Conservation (phyloP, 768 basidiomycete species). For the Amanita exitialis region DNA sequence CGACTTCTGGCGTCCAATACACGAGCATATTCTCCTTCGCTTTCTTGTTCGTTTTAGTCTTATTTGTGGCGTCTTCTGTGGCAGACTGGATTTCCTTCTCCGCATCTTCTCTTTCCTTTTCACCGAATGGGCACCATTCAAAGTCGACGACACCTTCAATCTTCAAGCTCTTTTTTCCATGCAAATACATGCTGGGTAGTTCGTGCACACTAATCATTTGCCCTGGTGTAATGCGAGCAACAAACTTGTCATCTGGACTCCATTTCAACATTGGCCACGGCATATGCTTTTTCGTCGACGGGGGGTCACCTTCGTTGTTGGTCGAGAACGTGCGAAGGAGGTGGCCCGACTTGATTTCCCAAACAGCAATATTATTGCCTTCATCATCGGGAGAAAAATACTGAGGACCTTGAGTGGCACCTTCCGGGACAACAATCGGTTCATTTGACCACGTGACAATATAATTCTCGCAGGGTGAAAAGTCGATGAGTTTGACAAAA, state of each 20-base stretch:
- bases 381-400: slow-evolving; percentile 92
- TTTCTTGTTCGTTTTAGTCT: slow-evolving; percentile 48
- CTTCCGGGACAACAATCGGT: slow-evolving; percentile 78
- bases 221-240: slow-evolving; percentile 81
- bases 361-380: slow-evolving; percentile 95
- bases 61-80: slow-evolving; percentile 16
- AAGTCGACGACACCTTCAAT: slow-evolving; percentile 97
- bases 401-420: slow-evolving; percentile 70
- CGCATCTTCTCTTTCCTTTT: slow-evolving; percentile 73
- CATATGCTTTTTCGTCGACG: slow-evolving; percentile 66
- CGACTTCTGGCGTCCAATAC: slow-evolving; percentile 96
- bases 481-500: slow-evolving; percentile 90
- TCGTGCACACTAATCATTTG: slow-evolving; percentile 96
- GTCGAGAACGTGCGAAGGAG: slow-evolving; percentile 88
- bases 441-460: slow-evolving; percentile 97
- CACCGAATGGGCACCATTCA: slow-evolving; percentile 94
- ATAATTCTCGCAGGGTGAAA: slow-evolving; percentile 95
- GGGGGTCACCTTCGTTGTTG: slow-evolving; percentile 45
- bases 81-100: slow-evolving; percentile 37
- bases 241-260: slow-evolving; percentile 94
- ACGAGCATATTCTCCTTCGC: slow-evolving; percentile 85
- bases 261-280: slow-evolving; percentile 96
- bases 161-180: slow-evolving; percentile 95
- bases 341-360: slow-evolving; percentile 92
- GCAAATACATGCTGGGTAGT: slow-evolving; percentile 85